These are phyloP conservation scores for Chaetomiaceae sp. DNA, from an alignment of 2,329 filamentous ascomycete species.

Conservation along the genomic window DNA sequence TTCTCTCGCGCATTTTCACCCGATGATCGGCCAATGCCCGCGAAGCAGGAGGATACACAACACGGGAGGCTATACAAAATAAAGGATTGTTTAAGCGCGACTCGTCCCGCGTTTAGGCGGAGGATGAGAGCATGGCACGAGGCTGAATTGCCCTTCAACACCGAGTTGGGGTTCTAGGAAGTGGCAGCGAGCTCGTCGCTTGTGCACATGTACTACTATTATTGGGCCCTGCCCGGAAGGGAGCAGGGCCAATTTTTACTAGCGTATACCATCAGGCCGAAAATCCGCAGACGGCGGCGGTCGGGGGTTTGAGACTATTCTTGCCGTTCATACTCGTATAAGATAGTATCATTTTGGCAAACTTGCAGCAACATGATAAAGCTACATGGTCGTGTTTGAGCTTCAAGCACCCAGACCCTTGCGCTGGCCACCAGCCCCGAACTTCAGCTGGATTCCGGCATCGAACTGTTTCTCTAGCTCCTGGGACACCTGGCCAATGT, in stretches of 20 bases:
- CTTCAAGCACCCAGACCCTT: slow-evolving; percentile 50
- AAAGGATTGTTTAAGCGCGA: background rate
- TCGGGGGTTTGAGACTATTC: background rate
- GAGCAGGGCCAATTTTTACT: background rate
- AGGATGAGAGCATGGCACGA: background rate
- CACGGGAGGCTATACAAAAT: no score
- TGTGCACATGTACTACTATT: slow-evolving; percentile 9
- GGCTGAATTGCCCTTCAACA: background rate
- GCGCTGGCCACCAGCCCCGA: slow-evolving; percentile 45
- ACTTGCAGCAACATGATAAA: background rate
- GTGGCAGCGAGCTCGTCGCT: background rate
- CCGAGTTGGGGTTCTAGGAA: background rate
- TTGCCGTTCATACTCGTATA: slow-evolving; percentile 2
- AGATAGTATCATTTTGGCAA: background rate
- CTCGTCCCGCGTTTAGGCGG: background rate
- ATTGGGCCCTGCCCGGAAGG: background rate
- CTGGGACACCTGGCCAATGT: slow-evolving; percentile 41
- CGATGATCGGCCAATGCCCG: slow-evolving; percentile 6
- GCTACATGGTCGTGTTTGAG: background rate
- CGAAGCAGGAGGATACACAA: background rate
- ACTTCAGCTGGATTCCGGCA: slow-evolving; percentile 53
- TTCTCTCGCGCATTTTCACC: slow-evolving; percentile 48
- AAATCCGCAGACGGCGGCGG: background rate
- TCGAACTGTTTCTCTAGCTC: slow-evolving; percentile 57
- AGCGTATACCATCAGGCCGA: slow-evolving; percentile 12